Base-by-base conservation (phyloP, 2,329 filamentous ascomycete species). In the Cladosporium colombiae region DNA sequence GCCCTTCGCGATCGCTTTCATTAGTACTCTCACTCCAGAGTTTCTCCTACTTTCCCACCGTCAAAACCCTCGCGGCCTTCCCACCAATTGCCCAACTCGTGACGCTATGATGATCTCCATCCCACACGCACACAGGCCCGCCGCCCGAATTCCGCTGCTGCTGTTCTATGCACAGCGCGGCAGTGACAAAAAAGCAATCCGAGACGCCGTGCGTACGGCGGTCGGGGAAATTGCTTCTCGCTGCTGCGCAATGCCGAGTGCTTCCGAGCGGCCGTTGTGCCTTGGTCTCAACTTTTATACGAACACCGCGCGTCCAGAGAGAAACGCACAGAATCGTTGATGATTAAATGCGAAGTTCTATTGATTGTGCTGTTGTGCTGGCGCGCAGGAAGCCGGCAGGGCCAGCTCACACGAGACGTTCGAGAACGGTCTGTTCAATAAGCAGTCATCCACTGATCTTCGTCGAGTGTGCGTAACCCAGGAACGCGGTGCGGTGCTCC, bases 251-350 rank as follows among this genome's bases (percentile, higher is more conserved):
- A 31, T 11, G 52, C 52, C 52, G 52, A 31, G 27, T 31, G 52
- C 52, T 55, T 55, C 52, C 52, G 52, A 29, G 40, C 52, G n/a
- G 52, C 52, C 40, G 40, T 29, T 55, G 52, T 44, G 1, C 37
- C 18, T 44, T 44, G 37, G 37, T 55, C 52, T 55, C 18, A 55
- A 18, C 21, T 21, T 8, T 46, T 46, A 46, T 46, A 46, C 52
- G 52, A 55, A 31, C 52, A 31, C 27, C 52, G 52, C 52, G 52
- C 52, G 52, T 55, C 11, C 27, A 55, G 4, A n/a, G 10, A 55
- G 18, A 29, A 44, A 44, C 8, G 52, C 52, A n/a, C 52, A n/a
- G 31, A 55, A 55, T 29, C 16, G 52, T 29, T 55, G 16, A 55
- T 21, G 13, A 55, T 55, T 33, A 18, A 31, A 33, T 55, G n/a